phyloP scores from a whole-genome alignment of 257 asterid genomes.

The Plantago ovata region DNA sequence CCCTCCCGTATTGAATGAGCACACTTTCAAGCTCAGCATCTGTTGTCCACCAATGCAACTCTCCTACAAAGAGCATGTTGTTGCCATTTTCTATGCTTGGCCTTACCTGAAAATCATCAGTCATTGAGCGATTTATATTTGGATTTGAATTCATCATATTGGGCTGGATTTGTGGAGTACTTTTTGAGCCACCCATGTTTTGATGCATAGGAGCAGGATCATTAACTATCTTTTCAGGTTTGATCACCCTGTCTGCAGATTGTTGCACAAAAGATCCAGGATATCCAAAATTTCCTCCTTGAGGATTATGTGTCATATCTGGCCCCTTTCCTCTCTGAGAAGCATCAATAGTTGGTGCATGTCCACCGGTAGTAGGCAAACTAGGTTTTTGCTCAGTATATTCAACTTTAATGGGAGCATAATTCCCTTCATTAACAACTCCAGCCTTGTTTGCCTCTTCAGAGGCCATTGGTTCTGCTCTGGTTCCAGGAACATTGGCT shows the following conservation, averaged over 20 bases:
- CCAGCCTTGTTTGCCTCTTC: conserved; percentile 39
- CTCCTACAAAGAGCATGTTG: conserved; percentile 52
- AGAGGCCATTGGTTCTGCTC: conserved; percentile 34
- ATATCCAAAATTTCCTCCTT: conserved; percentile 46
- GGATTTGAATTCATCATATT: conserved; percentile 37
- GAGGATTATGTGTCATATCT: conserved; percentile 38
- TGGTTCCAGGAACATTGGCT: conserved; percentile 32
- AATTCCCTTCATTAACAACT: conserved; percentile 42
- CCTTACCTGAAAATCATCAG: conserved; percentile 46
- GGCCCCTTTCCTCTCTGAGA: conserved; percentile 43
- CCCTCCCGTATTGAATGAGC: conserved; percentile 38
- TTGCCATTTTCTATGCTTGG: conserved; percentile 63
- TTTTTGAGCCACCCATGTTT: conserved; percentile 43
- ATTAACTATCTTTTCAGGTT: conserved; percentile 26
- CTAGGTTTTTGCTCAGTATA: conserved; percentile 51
- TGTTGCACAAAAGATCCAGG: conserved; percentile 47
- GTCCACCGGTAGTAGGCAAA: conserved; percentile 29
- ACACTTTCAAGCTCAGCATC: conserved; percentile 54
- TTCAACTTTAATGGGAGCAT: conserved; percentile 29
- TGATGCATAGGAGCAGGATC: conserved; percentile 45
- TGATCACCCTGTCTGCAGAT: not conserved
- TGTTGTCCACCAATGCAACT: conserved; percentile 64
- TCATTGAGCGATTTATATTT: conserved; percentile 36
- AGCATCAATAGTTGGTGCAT: conserved; percentile 33
- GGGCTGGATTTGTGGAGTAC: conserved; percentile 37